Evolutionary conservation across 2,329 filamentous ascomycete genomes (phyloP).

Genomic region (Sporothrix euskadiensis): DNA sequence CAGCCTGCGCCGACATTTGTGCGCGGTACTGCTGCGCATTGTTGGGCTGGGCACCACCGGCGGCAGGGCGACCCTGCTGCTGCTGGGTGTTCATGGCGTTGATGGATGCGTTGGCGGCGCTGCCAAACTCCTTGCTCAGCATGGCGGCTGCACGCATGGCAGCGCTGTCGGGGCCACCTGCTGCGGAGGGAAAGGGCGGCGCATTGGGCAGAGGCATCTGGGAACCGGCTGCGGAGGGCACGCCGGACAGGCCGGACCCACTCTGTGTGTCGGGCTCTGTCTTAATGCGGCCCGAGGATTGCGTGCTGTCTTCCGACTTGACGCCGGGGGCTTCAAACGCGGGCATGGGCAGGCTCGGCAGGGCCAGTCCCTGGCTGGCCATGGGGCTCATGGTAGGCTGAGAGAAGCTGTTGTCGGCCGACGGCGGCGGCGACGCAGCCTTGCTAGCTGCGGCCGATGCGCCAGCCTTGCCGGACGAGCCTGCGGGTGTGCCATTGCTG

Average conservation of each 20-base stretch:
- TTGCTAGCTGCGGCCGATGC: slow-evolving; percentile 27
- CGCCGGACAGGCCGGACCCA: background rate
- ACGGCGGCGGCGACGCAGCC: slow-evolving; percentile 30
- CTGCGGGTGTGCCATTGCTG: slow-evolving; percentile 34
- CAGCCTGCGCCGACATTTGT: slow-evolving; percentile 39
- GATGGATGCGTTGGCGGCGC: slow-evolving; percentile 65
- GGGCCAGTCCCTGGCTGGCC: slow-evolving; percentile 36
- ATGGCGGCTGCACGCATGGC: slow-evolving; percentile 58
- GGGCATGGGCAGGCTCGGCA: slow-evolving; percentile 38
- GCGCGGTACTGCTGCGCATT: slow-evolving; percentile 41
- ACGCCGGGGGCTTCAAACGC: slow-evolving; percentile 21
- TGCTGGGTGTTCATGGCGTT: slow-evolving; percentile 50
- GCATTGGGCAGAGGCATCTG: slow-evolving; percentile 32
- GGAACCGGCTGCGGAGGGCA: slow-evolving; percentile 1
- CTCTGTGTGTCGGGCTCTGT: slow-evolving; percentile 28
- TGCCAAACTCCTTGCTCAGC: slow-evolving; percentile 61
- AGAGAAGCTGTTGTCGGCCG: slow-evolving; percentile 37
- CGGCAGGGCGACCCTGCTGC: slow-evolving; percentile 31
- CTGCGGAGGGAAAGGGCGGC: slow-evolving; percentile 39
- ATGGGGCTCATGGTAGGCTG: slow-evolving; percentile 43
- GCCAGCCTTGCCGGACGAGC: background rate
- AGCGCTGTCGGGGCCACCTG: slow-evolving; percentile 43
- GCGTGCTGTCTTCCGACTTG: slow-evolving; percentile 23
- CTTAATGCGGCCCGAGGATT: slow-evolving; percentile 31
- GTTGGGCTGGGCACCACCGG: background rate